Evolutionary conservation across 257 asterid species (phyloP).

Genomic region (Solanum habrochaites): DNA sequence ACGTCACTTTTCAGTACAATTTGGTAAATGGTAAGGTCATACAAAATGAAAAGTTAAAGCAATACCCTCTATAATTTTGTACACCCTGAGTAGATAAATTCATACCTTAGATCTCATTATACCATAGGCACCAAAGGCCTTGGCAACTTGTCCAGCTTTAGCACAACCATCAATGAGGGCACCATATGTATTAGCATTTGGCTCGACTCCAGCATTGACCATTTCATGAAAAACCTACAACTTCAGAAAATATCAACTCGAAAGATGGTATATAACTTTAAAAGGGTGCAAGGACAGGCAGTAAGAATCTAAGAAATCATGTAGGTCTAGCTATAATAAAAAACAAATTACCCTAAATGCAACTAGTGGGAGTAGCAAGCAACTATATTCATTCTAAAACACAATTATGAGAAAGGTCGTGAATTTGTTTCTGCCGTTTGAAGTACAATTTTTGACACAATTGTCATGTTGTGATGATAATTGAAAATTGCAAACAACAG

Average conservation of each 20-base stretch:
- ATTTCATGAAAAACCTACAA: constrained; percentile 91
- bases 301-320: background rate
- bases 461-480: background rate
- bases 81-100: background rate
- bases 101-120: constrained; percentile 91
- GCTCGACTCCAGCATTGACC: constrained; percentile 95
- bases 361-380: background rate
- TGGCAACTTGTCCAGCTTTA: constrained; percentile 96
- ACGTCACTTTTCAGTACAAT: constrained; percentile 1
- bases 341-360: background rate
- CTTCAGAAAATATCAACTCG: constrained; percentile 10
- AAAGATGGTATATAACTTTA: constrained; percentile 2
- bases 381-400: background rate
- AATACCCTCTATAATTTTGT: background rate
- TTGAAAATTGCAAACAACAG: background rate
- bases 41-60: background rate
- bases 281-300: background rate
- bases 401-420: background rate
- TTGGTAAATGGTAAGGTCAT: background rate
- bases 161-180: constrained; percentile 98
- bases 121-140: constrained; percentile 99
- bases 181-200: constrained; percentile 89
- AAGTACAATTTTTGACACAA: background rate
- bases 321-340: background rate
- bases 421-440: background rate